These are phyloP conservation scores for Brassica incana DNA, from an alignment of 345 rosid species.

Conservation along the genomic window DNA sequence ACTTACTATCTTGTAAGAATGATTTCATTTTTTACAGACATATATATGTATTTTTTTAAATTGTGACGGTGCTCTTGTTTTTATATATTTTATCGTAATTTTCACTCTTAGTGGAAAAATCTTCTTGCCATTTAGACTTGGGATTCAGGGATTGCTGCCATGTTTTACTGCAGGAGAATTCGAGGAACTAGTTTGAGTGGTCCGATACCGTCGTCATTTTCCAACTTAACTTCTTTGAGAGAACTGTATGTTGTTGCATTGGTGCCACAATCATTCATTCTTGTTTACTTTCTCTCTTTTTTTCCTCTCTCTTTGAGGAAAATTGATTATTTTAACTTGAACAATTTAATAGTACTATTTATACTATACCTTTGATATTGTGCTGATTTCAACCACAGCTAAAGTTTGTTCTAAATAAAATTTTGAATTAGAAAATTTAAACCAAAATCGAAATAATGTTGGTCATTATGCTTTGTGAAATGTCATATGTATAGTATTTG, in stretches of 20 bases:
- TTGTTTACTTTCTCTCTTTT: not conserved
- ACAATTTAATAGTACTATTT: not conserved
- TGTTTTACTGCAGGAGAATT: conserved; percentile 48
- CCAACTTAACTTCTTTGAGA: conserved; percentile 50
- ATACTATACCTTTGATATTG: not conserved
- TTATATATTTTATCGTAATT: not conserved
- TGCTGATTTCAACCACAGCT: not conserved
- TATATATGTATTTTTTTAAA: not conserved
- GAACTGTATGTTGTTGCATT: conserved; percentile 49
- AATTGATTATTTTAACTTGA: not conserved
- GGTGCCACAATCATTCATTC: not conserved
- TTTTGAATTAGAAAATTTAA: not conserved
- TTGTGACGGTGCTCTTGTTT: not conserved
- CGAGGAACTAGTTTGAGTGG: conserved; percentile 58
- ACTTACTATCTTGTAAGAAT: conserved; percentile 48
- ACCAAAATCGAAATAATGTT: not conserved
- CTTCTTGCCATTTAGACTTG: not conserved
- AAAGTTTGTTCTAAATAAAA: not conserved
- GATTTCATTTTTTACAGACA: not conserved
- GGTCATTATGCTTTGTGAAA: not conserved
- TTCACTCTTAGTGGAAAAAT: not conserved
- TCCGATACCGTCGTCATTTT: conserved; percentile 58
- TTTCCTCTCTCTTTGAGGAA: not conserved
- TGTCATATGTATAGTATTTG: not conserved
- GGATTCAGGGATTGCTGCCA: not conserved